phyloP scores from a whole-genome alignment of 2,329 filamentous ascomycete genomes.

The Cladosporium austrohemisphaericum region DNA sequence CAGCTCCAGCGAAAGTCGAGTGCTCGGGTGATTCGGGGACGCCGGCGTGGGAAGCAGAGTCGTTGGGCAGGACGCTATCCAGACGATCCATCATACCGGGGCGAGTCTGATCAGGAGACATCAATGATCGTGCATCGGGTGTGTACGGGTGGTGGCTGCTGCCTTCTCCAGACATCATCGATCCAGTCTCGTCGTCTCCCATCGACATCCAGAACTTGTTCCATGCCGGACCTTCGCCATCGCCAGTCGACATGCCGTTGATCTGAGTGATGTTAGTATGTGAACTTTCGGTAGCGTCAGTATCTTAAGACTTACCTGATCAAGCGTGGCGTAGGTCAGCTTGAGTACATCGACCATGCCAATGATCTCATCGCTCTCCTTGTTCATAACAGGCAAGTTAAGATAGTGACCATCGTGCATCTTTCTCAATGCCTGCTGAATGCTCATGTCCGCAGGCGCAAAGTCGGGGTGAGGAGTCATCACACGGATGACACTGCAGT shows the following conservation, averaged over 20 bases:
- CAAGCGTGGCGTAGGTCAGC: conserved; percentile 93
- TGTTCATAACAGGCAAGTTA: conserved; percentile 96
- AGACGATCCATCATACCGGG: conserved; percentile 58
- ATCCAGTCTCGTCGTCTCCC: conserved; percentile 89
- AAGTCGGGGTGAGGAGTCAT: conserved; percentile 99
- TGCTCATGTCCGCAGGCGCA: conserved; percentile 97
- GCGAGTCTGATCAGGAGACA: conserved; percentile 73
- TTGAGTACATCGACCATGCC: conserved; percentile 99
- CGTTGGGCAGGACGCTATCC: conserved; percentile 85
- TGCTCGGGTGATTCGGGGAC: conserved; percentile 67
- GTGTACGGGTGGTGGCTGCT: conserved; percentile 67
- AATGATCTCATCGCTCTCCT: conserved; percentile 87
- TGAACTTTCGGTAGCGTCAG: background rate
- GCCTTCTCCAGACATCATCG: conserved; percentile 88
- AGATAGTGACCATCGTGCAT: conserved; percentile 99
- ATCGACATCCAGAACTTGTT: conserved; percentile 99
- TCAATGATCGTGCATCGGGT: conserved; percentile 66
- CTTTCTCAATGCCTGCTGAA: conserved; percentile 94
- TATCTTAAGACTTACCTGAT: conserved; percentile 62
- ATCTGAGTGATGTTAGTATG: conserved; percentile 45
- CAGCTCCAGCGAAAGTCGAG: conserved; percentile 58
- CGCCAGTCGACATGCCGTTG: conserved; percentile 85
- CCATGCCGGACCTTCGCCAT: conserved; percentile 94
- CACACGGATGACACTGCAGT: conserved; percentile 94
- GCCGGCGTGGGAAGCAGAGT: conserved; percentile 91